Evolutionary conservation across 257 asterid genomes (phyloP).

Genomic region (Solanum ahanhuiri): DNA sequence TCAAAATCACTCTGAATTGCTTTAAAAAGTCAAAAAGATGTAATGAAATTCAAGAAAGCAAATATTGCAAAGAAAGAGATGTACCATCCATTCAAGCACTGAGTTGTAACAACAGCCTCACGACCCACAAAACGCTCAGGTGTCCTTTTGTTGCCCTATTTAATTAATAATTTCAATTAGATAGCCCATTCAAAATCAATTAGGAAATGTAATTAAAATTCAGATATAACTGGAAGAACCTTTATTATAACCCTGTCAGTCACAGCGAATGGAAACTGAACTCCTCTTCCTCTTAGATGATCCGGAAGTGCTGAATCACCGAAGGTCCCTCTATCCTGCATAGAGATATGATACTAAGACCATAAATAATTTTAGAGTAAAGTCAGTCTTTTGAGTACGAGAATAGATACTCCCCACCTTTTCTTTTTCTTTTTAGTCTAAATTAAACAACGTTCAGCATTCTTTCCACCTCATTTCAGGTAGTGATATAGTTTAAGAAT

Average conservation of each 20-base stretch:
- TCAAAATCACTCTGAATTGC: background rate
- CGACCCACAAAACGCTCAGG: constrained; percentile 93
- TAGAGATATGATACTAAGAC: background rate
- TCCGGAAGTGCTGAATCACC: constrained; percentile 44
- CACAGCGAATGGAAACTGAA: constrained; percentile 82
- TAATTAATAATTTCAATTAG: constrained; percentile 18
- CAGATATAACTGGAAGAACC: constrained; percentile 31
- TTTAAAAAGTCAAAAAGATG: background rate
- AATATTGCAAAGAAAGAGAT: background rate
- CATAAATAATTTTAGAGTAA: background rate
- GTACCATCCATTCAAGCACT: constrained; percentile 97
- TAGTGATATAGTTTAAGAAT: background rate
- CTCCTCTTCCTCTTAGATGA: constrained; percentile 63
- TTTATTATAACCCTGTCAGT: constrained; percentile 79
- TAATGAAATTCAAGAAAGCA: background rate
- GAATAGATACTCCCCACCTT: background rate
- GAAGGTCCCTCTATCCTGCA: constrained; percentile 59
- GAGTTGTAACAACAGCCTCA: constrained; percentile 85
- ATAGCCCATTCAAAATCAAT: constrained; percentile 6
- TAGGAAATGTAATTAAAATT: constrained; percentile 9
- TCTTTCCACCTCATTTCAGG: background rate
- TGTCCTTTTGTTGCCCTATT: constrained; percentile 97
- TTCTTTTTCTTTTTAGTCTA: background rate
- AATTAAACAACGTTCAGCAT: background rate
- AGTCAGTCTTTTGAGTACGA: background rate